Base-by-base conservation (phyloP, 108 stramenopile genomes). In the Pelagomonas calceolata region DNA sequence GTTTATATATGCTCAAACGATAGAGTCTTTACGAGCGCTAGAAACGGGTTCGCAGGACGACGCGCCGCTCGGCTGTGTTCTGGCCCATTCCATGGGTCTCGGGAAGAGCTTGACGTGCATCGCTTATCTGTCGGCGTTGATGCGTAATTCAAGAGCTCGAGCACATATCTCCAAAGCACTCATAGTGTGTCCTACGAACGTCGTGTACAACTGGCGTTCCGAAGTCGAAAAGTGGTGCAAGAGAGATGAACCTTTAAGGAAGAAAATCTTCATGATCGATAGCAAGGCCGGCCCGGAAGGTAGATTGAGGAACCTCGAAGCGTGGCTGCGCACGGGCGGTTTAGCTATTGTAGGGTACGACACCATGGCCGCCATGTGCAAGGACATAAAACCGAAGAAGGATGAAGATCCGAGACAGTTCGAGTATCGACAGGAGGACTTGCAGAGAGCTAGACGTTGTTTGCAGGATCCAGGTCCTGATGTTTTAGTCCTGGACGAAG, bases 11-110 rank as follows among this genome's bases (percentile, higher is more conserved):
- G 33, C 35, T 5, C 43, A 46, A 30, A 70, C 35, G 32, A 17
- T 65, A 26, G 51, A 60, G 26, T 46, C 64, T 4, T 26, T 51
- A 0, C 34, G 36, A 1, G 14, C 29, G 3, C 34, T 46, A 17
- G 34, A 46, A 35, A 12, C 51, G 4, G 31, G 10, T 14, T 14
- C 46, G 68, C 26, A 30, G 69, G 32, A 46, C 51, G 37, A 30
- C 17, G 39, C 5, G 9, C 4, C 69, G 30, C 51, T 66, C 73
- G 85, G 85, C 46, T 75, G 75, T 7, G 78, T 85, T 30, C 78
- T 85, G 4, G 85, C 85, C 1, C 83, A 85, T 66, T 70, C 66
- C 36, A 79, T 82, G 84, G 85, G 85, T 34, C 75, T 85, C 16
- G 85, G 85, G 34, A 85, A 85, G 79, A 83, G 84, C 3, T 74